Evolutionary conservation across 208 protist species (phyloP), one percentile per base, ranked within the genome.

Genomic region (Porcisia deanei): DNA sequence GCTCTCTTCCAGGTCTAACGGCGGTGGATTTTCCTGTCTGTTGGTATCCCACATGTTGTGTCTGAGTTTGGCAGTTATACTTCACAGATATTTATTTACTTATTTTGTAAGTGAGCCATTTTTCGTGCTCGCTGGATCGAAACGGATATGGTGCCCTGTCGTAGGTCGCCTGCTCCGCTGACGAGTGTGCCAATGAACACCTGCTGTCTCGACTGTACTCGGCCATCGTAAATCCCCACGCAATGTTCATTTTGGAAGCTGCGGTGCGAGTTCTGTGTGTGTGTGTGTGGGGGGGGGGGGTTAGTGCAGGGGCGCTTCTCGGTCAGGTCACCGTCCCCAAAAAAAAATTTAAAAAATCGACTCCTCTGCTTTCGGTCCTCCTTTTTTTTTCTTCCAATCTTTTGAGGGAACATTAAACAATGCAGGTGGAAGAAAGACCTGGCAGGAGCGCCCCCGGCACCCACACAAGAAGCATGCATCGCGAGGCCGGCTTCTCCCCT

Each of bases 1-100:
- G 67, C 88, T 0, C 80, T 97, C 12, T 73, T 94, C 18, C 61
- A 73, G 64, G 81, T 59, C 16, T 74, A 81, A 41, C 4, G 39
- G 4, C 41, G 41, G 16, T 25, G 3, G 6, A 30, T 2, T 22
- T 72, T 22, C 2, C 34, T 9, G 55, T 22, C 18, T 59, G 6
- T 49, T 47, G 10, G 20, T 30, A 5, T 25, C 12, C 9, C 18
- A n/a, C 3, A 47, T 18, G 7, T 45, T 18, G 1, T 12, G 25
- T 47, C 3, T 34, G 41, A n/a, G 1, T 43, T 37, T 25, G 61
- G 25, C 41, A 9, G 63, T 12, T 34, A 49, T 10, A 47, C 41
- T 52, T 52, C 63, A 67, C 63, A 67, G 63, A 67, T 67, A 43
- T 65, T 22, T 67, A 0, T 18, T 34, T 2, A 6, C 3, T 22